Evolutionary conservation across 1,284 basidiomycete species (phyloP), one percentile per base, ranked within the genome.

Genomic region (Fomitopsis palustris): DNA sequence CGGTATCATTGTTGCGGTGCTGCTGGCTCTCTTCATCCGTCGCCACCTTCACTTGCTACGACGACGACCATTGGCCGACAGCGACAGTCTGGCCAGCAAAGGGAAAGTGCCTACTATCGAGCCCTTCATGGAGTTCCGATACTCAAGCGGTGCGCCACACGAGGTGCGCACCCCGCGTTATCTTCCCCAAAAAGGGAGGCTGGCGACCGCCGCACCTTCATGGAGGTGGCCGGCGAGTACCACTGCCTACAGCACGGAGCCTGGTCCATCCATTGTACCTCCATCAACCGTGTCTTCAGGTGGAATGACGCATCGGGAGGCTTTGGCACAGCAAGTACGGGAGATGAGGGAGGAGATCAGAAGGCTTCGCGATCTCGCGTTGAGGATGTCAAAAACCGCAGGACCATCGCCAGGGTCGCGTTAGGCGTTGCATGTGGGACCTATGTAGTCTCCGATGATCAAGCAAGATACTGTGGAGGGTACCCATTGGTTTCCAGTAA

Each of bases 321-420:
- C 49, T 21, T 33, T 54, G 17, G 23, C 41, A 29, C 19, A 37
- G 6, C 57, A 58, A 25, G 38, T 58, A 41, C 57, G 52, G 16
- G 52, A 54, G 16, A 54, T 58, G 31, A 52, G 47, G 39, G 37
- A 45, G 42, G 51, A 58, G 31, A 52, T 52, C 33, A 52, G 4
- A 10, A 52, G 49, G 29, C 19, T 52, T 14, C 49, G 49, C 35
- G 49, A 52, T 14, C 7, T 35, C 8, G 49, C 33, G 29, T 53
- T 45, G 51, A 39, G n/a, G 51, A 33, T 19, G 14, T 25, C 21
- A 39, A 45, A 19, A n/a, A 14, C 49, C 14, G 33, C 29, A 10
- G 29, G 25, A 7, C 8, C 23, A 27, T 27, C 16, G 7, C 49
- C 31, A 16, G 31, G 31, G 31, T n/a, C n/a, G n/a, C n/a, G n/a